A percentile compares a stretch with the other conserved stretches of the same genome.
Conservation (phyloP, 129 eudicot species). For the Calendula officinalis region DNA sequence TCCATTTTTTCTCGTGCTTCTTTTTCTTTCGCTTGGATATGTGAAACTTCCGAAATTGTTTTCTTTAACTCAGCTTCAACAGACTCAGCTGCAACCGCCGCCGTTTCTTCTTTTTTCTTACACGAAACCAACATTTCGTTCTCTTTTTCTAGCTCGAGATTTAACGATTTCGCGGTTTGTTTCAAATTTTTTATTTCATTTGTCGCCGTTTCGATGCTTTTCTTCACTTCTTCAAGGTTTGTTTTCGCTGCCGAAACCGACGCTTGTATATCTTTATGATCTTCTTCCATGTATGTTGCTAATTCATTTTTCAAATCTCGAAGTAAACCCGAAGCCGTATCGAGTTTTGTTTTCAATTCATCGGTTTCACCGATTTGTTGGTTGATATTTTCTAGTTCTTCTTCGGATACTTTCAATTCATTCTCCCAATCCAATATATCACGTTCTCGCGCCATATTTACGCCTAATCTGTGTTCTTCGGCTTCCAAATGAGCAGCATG, state of each 20-base stretch:
- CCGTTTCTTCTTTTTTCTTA: conserved; percentile 70
- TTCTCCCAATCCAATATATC: conserved; percentile 54
- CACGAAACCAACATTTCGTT: conserved; percentile 41
- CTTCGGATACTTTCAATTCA: conserved; percentile 59
- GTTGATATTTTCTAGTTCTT: conserved; percentile 52
- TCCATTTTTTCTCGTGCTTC: conserved; percentile 61
- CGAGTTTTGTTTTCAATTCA: conserved; percentile 56
- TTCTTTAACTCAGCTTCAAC: conserved; percentile 56
- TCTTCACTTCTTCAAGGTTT: conserved; percentile 68
- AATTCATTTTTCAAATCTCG: conserved; percentile 54
- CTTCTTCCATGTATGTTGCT: conserved; percentile 72
- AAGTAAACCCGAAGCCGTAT: conserved; percentile 49
- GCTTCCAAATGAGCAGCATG: conserved; percentile 89
- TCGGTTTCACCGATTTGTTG: conserved; percentile 39
- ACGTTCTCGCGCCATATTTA: conserved; percentile 56
- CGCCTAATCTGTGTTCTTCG: conserved; percentile 70
- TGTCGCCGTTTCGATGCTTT: conserved; percentile 46
- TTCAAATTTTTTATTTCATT: conserved; percentile 50
- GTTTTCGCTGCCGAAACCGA: conserved; percentile 44
- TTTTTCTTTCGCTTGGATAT: conserved; percentile 49
- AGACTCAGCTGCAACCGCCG: conserved; percentile 54
- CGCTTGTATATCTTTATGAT: conserved; percentile 45
- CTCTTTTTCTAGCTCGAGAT: conserved; percentile 60
- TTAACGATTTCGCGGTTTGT: conserved; percentile 49
- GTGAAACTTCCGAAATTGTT: conserved; percentile 44